phyloP scores from a whole-genome alignment of 2,329 filamentous ascomycete genomes.

The Botrytis porri region DNA sequence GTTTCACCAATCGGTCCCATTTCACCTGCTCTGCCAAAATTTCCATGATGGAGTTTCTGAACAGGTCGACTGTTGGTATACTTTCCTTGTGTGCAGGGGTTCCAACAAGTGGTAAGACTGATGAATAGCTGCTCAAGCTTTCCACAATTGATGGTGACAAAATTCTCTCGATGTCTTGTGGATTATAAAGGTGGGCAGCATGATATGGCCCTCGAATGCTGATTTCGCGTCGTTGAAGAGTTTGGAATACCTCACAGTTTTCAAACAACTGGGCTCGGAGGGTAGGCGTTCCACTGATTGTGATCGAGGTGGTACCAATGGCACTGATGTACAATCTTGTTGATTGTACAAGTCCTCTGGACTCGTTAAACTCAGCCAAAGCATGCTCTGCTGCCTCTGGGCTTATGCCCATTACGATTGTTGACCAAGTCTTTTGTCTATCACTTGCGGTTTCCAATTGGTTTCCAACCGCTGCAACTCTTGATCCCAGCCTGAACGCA shows the following conservation, averaged over 20 bases:
- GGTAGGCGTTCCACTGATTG: constrained; percentile 29
- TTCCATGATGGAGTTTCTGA: constrained; percentile 26
- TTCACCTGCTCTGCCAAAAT: constrained; percentile 25
- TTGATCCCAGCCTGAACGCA: constrained; percentile 37
- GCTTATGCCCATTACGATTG: constrained; percentile 25
- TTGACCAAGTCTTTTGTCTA: constrained; percentile 27
- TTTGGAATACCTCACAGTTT: constrained; percentile 19
- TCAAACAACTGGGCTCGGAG: constrained; percentile 24
- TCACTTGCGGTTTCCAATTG: constrained; percentile 23
- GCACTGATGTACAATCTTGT: constrained; percentile 28
- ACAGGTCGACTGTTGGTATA: constrained; percentile 22
- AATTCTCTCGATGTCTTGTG: constrained; percentile 29
- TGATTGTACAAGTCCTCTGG: constrained; percentile 22
- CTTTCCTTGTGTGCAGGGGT: constrained; percentile 12
- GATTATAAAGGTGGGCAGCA: constrained; percentile 35
- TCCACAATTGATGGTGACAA: constrained; percentile 24
- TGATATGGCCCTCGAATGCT: constrained; percentile 35
- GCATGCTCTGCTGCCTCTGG: constrained; percentile 23
- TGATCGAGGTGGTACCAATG: constrained; percentile 24
- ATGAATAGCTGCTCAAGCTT: constrained; percentile 19
- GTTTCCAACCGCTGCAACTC: constrained; percentile 33
- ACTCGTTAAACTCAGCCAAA: constrained; percentile 25
- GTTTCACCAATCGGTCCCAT: constrained; percentile 25
- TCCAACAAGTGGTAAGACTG: constrained; percentile 22
- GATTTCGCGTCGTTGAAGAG: constrained; percentile 25